These are phyloP conservation scores for Carallia pectinifolia DNA, from an alignment of 345 rosid species.

Conservation along the genomic window DNA sequence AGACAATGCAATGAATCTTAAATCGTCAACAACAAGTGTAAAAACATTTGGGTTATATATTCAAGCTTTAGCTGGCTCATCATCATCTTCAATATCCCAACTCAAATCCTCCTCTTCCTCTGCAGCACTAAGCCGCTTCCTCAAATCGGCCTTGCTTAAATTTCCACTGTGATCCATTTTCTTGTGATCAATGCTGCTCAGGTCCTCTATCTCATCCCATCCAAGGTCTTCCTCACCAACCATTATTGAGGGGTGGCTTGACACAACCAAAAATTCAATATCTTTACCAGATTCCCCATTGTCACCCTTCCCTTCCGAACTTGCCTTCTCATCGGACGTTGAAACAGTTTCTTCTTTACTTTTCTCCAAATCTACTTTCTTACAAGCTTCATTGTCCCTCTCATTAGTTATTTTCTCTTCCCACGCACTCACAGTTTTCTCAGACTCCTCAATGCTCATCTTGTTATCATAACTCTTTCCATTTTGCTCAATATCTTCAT, in stretches of 20 bases:
- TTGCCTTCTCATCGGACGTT: conserved; percentile 33
- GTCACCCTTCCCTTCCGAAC: conserved; percentile 22
- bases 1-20: too few relatives aligned
- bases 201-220: conserved; percentile 83
- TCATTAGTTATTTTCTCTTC: not conserved
- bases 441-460: not conserved
- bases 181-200: conserved; percentile 57
- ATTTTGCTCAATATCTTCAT: conserved; percentile 11
- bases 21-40: not conserved
- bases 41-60: not conserved
- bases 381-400: conserved; percentile 13
- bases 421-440: conserved; percentile 16
- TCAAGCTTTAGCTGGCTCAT: conserved; percentile 35
- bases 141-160: conserved; percentile 47
- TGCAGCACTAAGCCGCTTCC: conserved; percentile 60
- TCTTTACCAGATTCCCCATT: conserved; percentile 41
- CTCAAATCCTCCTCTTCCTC: conserved; percentile 82
- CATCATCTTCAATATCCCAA: conserved; percentile 92
- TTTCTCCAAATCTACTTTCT: conserved; percentile 25
- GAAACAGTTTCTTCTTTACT: conserved; percentile 18
- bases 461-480: conserved; percentile 6
- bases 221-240: conserved; percentile 65
- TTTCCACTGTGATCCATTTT: conserved; percentile 36
- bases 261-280: conserved; percentile 32
- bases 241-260: conserved; percentile 24